phyloP scores from a whole-genome alignment of 2,329 filamentous ascomycete genomes.

The Diaporthe sp. region DNA sequence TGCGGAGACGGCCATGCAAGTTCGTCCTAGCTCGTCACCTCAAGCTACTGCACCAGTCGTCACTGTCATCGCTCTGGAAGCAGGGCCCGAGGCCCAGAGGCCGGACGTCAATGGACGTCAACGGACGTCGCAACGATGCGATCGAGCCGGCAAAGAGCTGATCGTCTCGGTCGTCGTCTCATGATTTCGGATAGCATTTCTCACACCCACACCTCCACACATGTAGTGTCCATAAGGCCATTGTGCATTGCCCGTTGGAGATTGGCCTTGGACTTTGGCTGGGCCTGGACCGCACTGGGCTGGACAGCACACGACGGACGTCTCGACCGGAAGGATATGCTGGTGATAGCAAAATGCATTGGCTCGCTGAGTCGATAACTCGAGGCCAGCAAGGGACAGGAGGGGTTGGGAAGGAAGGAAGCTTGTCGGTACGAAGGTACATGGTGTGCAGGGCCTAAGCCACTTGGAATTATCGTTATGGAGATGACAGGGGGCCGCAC shows the following conservation, averaged over 20 bases:
- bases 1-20: slow-evolving; percentile 34
- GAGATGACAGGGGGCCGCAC: slow-evolving; percentile 21
- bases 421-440: slow-evolving; percentile 11
- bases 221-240: not conserved
- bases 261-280: not conserved
- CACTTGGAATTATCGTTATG: slow-evolving; percentile 4
- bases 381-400: not conserved
- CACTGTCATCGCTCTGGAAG: slow-evolving; percentile 28
- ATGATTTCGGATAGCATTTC: slow-evolving; percentile 26
- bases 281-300: slow-evolving; percentile 8
- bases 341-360: not conserved
- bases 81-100: slow-evolving; percentile 30
- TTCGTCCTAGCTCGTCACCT: slow-evolving; percentile 31
- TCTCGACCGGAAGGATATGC: not conserved
- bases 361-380: not conserved
- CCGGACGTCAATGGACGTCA: slow-evolving; percentile 2
- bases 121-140: not conserved
- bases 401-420: slow-evolving; percentile 3
- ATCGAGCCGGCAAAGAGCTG: slow-evolving; percentile 28
- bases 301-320: not conserved
- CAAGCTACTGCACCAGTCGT: slow-evolving; percentile 32
- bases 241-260: slow-evolving; percentile 2
- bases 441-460: not conserved
- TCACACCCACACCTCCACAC: not conserved
- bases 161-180: slow-evolving; percentile 23